Evolutionary conservation across 2,329 filamentous ascomycete species (phyloP), one percentile per base, ranked within the genome.

Genomic region (Arthrobotrys megalospora): DNA sequence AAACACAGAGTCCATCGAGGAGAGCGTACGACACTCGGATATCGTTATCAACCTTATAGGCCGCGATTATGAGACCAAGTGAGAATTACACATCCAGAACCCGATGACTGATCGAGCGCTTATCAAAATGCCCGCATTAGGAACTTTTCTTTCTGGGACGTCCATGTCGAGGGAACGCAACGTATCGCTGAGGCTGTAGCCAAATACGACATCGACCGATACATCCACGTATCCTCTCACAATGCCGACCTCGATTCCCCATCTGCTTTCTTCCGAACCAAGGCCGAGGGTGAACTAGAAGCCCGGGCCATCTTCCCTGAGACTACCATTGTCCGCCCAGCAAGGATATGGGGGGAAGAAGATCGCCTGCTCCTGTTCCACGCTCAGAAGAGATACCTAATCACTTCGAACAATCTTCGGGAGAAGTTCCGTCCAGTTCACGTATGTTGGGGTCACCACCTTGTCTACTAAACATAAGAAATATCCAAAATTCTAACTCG

Each of bases 121-220:
- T 32, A 68, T 58, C 66, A 81, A 81, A 83, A 87, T 81, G 87
- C 80, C 55, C 8, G n/a, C 55, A 24, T 7, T 79, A 94, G 92
- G 88, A 99, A 99, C 88, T 99, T 97, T 85, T 90, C 91, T 71
- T 88, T 97, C 79, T 91, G 93, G 82, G 95, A 98, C 84, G 94
- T 98, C 48, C 94, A 99, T 83, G 90, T 98, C 45, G 94, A 97
- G 84, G 94, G 95, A 80, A 91, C 92, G 16, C 92, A 96, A 86
- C 91, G 96, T 81, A 99, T 99, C 82, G 93, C 90, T 63, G 93
- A 97, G 84, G 94, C 96, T 66, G 93, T 94, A 66, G 96, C 95
- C 82, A 99, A 99, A 86, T 99, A 99, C 86, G 95, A 99, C 83
- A 90, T 97, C 81, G 96, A 99, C 86, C 91, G 96, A 80, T 99